Conservation (phyloP, 2,329 filamentous ascomycete genomes). For the Cercospora nicotianae region DNA sequence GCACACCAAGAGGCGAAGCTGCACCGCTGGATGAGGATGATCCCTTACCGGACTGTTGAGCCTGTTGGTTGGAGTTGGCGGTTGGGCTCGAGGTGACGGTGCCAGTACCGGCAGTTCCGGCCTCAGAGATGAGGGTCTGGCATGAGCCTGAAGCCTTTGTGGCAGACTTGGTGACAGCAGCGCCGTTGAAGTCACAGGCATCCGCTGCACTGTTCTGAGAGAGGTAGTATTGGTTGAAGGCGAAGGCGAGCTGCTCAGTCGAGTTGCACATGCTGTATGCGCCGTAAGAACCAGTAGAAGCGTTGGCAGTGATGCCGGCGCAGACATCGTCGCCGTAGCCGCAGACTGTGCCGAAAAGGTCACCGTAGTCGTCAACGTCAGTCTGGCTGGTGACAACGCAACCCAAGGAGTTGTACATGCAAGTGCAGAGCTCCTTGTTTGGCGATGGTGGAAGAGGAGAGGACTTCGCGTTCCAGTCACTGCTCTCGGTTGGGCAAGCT, state of each 20-base stretch:
- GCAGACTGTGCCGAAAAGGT: slow-evolving; percentile 75
- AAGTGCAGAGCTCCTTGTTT: slow-evolving; percentile 75
- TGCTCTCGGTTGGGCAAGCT: slow-evolving; percentile 67
- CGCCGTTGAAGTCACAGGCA: slow-evolving; percentile 72
- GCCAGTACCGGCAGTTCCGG: slow-evolving; percentile 61
- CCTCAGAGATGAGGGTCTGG: slow-evolving; percentile 59
- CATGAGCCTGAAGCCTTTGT: slow-evolving; percentile 55
- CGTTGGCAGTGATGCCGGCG: slow-evolving; percentile 67
- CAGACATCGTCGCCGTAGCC: slow-evolving; percentile 59
- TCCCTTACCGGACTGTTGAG: slow-evolving; percentile 30
- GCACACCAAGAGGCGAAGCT: slow-evolving; percentile 27
- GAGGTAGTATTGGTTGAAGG: slow-evolving; percentile 71
- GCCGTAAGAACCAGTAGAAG: slow-evolving; percentile 68
- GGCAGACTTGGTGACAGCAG: slow-evolving; percentile 58
- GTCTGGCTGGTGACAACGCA: slow-evolving; percentile 67
- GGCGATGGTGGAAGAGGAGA: slow-evolving; percentile 76
- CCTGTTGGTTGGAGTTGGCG: slow-evolving; percentile 39
- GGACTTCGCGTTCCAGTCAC: slow-evolving; percentile 67
- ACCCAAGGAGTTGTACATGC: slow-evolving; percentile 73
- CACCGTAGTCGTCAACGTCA: slow-evolving; percentile 59
- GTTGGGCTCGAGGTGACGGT: slow-evolving; percentile 53
- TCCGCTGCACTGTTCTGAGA: slow-evolving; percentile 52
- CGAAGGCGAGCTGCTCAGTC: slow-evolving; percentile 70
- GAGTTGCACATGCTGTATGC: slow-evolving; percentile 75
- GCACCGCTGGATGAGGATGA: slow-evolving; percentile 27